A percentile compares a stretch with the other conserved stretches of the same genome.
Evolutionary conservation across 306 rosid species (phyloP).

Genomic region (Astragalus membranaceus): DNA sequence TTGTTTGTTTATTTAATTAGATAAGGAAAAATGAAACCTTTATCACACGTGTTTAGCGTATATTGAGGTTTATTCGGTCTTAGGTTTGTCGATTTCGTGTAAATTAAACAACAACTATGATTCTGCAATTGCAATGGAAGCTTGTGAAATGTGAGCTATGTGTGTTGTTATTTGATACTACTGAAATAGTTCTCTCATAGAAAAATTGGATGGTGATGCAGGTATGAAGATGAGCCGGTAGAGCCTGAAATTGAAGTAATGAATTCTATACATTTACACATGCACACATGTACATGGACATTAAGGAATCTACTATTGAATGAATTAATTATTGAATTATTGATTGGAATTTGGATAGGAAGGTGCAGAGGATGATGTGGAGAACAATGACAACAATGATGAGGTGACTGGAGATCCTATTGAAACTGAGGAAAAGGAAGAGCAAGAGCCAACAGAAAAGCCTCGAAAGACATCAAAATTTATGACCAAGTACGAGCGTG

Average conservation of each 20-base stretch:
- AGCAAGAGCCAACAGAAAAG: not conserved
- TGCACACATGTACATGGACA: not conserved
- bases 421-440: too few relatives aligned
- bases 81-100: not conserved
- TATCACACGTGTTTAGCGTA: not conserved
- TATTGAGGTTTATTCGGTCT: not conserved
- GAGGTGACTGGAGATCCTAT: not conserved
- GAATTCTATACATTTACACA: not conserved
- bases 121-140: too few relatives aligned
- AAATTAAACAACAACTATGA: not conserved
- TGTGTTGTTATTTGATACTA: not conserved
- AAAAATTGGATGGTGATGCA: not conserved
- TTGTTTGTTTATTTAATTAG: not conserved
- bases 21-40: not conserved
- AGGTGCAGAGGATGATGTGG: not conserved
- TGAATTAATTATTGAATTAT: not conserved
- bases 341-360: not conserved
- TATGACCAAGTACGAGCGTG: conserved; percentile 81
- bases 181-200: not conserved
- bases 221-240: not conserved
- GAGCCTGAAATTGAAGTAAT: not conserved
- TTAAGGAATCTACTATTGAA: not conserved
- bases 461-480: conserved; percentile 48
- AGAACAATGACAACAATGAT: not conserved
- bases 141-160: too few relatives aligned